Evolutionary conservation across 331 rosid genomes (phyloP), one percentile per base, ranked within the genome.

Genomic region (Quercus phellos): DNA sequence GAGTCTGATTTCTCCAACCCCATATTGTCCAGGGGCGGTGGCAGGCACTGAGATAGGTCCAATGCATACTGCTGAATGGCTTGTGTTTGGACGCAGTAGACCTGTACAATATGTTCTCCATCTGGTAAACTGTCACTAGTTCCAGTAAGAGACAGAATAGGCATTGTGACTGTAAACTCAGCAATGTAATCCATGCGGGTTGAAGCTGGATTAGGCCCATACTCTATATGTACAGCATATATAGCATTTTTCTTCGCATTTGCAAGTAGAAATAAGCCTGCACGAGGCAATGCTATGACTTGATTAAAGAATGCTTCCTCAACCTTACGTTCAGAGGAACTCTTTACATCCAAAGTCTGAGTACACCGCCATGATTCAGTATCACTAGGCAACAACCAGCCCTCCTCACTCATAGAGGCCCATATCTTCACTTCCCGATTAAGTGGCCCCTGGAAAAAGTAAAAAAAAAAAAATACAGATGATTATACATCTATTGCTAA

Each of bases 1-100:
- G 92, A 81, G 67, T 91, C 96, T 46, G 88, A 82, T 86, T 88
- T 88, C 70, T 93, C 99, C 56, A 87, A 79, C 38, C 84, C 96
- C 58, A 82, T 74, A 70, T 83, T 89, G 80, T 93, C 94, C 74
- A 93, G 63, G 2, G 96, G 96, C 3, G 99, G 93, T 66, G 99
- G 99, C 84, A 95, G 86, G 88, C 99, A 95, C 86, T 91, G 97
- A 61, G 96, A 93, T 69, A 95, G 86, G 73, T 89, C 89, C 85
- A 95, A 91, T 74, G 98, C 99, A 86, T 95, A 95, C 76, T 95
- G 99, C 78, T 95, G 99, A 77, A 95, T 95, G 72, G 99, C 99
- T 88, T 91, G 97, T 73, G 99, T 95, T 84, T 95, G 99, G 70
- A 95, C 98, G 58, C 99, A 95, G 88, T 91, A 95, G 55, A 95